Evolutionary conservation across 176 grass and related monocot genomes (phyloP), one percentile per base, ranked within the genome.

Genomic region (Dactylis glomerata): DNA sequence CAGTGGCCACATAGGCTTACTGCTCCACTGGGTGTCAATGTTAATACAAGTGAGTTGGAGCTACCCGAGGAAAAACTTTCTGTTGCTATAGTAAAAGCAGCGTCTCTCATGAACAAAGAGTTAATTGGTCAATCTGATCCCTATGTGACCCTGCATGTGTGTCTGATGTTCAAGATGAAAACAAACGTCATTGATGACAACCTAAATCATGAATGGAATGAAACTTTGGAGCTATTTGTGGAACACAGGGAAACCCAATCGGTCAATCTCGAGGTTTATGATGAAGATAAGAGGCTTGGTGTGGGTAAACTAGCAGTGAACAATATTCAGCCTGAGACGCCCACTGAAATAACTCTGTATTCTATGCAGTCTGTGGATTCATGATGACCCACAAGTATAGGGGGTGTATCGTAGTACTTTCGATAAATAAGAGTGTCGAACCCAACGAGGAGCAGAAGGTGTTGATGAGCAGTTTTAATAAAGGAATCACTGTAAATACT

Each of bases 201-300:
- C 79, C 85, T 98, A n/a, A 95, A 85, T 80, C 96, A 91, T 73
- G 91, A 90, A 92, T 98, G 96, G 96, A 89, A 93, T 69, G 96
- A 95, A 88, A 91, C 77, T 76, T 95, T 98, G 87, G 84, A 92
- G 24, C 67, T 98, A 27, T 76, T 98, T 86, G 83, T 90, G 2
- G 93, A 98, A 84, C 91, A 98, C 76, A 98, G 95, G 82, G 96
- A 98, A 86, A 98, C 96, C 34, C 96, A 95, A 81, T 95, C 70
- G 87, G 44, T 93, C 45, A 86, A 87, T 81, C 86, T 98, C 85
- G 92, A 98, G 92, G 95, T 95, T 36, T 36, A 5, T 36, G 5
- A 36, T 36, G 34, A 89, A 85, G 92, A 98, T 75, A 89, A 92
- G 84, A 95, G 17, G 77, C 81, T 98, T 41, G 96, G 96, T 76